Conservation (phyloP, 208 protist genomes). For the Wallacemonas sp. region DNA sequence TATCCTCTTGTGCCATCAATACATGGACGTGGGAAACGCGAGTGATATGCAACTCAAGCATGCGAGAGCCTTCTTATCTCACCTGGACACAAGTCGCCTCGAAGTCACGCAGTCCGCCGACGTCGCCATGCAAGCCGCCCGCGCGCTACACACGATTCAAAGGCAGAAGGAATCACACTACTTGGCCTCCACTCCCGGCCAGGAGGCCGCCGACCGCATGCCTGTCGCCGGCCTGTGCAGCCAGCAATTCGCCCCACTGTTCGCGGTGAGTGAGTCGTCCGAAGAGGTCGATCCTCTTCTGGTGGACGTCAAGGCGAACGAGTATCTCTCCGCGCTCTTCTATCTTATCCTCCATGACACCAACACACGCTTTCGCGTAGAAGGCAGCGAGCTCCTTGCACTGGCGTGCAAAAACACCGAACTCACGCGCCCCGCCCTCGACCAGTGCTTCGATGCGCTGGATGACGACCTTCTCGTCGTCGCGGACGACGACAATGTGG, state of each 20-base stretch:
- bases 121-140: conserved; percentile 45
- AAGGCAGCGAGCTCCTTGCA: conserved; percentile 73
- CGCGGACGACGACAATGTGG: conserved; percentile 31
- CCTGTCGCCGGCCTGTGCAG: conserved; percentile 31
- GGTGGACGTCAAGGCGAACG: conserved; percentile 15
- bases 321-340: conserved; percentile 64
- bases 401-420: conserved; percentile 68
- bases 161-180: conserved; percentile 55
- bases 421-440: conserved; percentile 61
- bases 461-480: conserved; percentile 70
- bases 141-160: conserved; percentile 67
- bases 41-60: conserved; percentile 2
- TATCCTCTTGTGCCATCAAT: conserved; percentile 25
- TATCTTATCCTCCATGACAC: conserved; percentile 52
- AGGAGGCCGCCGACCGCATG: conserved; percentile 17
- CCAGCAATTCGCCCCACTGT: background rate
- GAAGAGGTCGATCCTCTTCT: conserved; percentile 27
- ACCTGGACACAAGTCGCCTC: background rate
- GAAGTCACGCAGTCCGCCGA: conserved; percentile 14
- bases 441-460: conserved; percentile 67
- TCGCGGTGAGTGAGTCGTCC: conserved; percentile 15
- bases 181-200: background rate
- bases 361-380: conserved; percentile 60
- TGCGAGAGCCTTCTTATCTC: background rate
- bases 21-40: conserved; percentile 5